Evolutionary conservation across 129 eudicot species (phyloP).

Genomic region (Tagetes erecta): DNA sequence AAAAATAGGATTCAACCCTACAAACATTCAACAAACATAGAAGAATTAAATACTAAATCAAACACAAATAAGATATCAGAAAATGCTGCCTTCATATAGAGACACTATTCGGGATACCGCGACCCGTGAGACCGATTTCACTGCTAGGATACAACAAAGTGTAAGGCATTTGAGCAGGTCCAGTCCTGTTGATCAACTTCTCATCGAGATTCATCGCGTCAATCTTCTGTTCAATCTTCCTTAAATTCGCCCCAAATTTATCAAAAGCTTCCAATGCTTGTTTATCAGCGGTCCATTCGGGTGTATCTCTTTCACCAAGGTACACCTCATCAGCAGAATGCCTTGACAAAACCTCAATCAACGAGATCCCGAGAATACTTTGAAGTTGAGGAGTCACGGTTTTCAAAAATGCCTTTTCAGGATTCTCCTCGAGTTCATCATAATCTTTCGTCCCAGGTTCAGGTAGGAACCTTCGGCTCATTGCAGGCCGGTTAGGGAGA

Average conservation of each 20-base stretch:
- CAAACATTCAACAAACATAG: neutral
- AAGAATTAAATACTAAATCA: neutral
- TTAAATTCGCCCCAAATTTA: slow-evolving; percentile 50
- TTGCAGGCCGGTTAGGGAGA: slow-evolving; percentile 71
- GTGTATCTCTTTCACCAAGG: slow-evolving; percentile 64
- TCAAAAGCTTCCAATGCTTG: slow-evolving; percentile 50
- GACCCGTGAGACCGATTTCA: slow-evolving; percentile 67
- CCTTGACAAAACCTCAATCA: slow-evolving; percentile 73
- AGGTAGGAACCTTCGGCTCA: slow-evolving; percentile 71
- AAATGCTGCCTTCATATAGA: slow-evolving; percentile 41
- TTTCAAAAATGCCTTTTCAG: slow-evolving; percentile 63
- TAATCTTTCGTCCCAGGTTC: slow-evolving; percentile 54
- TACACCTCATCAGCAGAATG: slow-evolving; percentile 74
- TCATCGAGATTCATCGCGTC: slow-evolving; percentile 43
- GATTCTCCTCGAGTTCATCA: slow-evolving; percentile 49
- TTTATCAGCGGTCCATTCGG: slow-evolving; percentile 66
- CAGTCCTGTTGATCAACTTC: slow-evolving; percentile 60
- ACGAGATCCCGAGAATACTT: slow-evolving; percentile 65
- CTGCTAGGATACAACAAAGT: slow-evolving; percentile 73
- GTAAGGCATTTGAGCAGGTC: slow-evolving; percentile 78
- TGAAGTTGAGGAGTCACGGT: slow-evolving; percentile 68
- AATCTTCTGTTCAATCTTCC: slow-evolving; percentile 49
- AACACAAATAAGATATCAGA: neutral
- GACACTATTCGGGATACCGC: slow-evolving; percentile 86
- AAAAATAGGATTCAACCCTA: neutral